Conservation (phyloP, 2,329 filamentous ascomycete genomes). For the Nannizziopsis arthrosporioides region DNA sequence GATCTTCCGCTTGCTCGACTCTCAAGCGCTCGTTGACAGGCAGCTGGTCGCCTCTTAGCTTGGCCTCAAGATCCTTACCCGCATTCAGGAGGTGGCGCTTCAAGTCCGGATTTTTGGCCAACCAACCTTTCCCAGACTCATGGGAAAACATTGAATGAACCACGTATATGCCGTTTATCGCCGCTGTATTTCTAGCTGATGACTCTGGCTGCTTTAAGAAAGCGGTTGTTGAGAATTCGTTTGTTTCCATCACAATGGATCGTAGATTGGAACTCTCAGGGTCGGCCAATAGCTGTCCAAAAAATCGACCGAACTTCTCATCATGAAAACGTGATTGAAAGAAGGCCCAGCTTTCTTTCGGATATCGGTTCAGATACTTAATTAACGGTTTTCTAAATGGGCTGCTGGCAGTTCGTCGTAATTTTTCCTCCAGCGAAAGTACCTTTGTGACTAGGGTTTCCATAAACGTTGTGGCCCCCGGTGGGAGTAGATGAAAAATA, state of each 20-base stretch:
- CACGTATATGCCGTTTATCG: slow-evolving; percentile 79
- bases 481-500: slow-evolving; percentile 90
- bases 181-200: slow-evolving; percentile 60
- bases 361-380: slow-evolving; percentile 86
- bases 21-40: slow-evolving; percentile 64
- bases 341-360: slow-evolving; percentile 72
- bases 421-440: slow-evolving; percentile 72
- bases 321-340: slow-evolving; percentile 72
- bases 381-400: slow-evolving; percentile 85
- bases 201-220: slow-evolving; percentile 49
- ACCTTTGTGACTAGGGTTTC: slow-evolving; percentile 80
- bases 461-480: slow-evolving; percentile 82
- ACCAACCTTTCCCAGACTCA: slow-evolving; percentile 54
- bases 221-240: slow-evolving; percentile 55
- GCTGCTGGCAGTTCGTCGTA: slow-evolving; percentile 78
- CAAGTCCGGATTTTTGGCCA: slow-evolving; percentile 44
- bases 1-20: slow-evolving; percentile 78
- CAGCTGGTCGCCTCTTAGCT: slow-evolving; percentile 58
- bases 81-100: slow-evolving; percentile 51
- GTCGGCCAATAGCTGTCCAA: slow-evolving; percentile 74
- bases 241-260: slow-evolving; percentile 61
- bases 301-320: slow-evolving; percentile 75
- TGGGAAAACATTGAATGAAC: slow-evolving; percentile 66
- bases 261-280: slow-evolving; percentile 62
- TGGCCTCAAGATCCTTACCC: slow-evolving; percentile 66